Evolutionary conservation across 2,329 filamentous ascomycete species (phyloP).

Genomic region (Diplocarpon mali): DNA sequence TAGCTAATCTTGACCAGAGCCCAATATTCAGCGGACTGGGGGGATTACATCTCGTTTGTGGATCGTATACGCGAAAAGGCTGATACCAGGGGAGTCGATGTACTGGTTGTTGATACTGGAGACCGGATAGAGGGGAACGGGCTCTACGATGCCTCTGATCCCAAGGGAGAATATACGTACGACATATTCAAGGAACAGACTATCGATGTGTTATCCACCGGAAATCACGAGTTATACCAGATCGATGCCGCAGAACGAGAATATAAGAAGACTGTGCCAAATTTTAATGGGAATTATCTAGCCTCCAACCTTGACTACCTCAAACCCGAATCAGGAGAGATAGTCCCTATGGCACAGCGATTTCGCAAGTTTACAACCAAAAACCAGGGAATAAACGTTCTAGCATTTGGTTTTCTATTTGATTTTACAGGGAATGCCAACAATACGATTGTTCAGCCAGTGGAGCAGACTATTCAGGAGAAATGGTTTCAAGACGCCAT

Average conservation of each 20-base stretch:
- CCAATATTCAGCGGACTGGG: constrained; percentile 94
- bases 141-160: constrained; percentile 78
- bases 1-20: constrained; percentile 39
- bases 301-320: constrained; percentile 90
- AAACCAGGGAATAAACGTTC: constrained; percentile 70
- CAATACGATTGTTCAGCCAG: constrained; percentile 74
- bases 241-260: constrained; percentile 67
- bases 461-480: constrained; percentile 70
- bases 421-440: constrained; percentile 86
- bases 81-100: constrained; percentile 66
- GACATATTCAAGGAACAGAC: constrained; percentile 75
- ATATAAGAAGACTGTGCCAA: constrained; percentile 67
- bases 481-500: constrained; percentile 84
- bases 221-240: constrained; percentile 94
- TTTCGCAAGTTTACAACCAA: constrained; percentile 88
- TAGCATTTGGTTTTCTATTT: constrained; percentile 91
- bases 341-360: constrained; percentile 65
- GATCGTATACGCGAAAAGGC: constrained; percentile 69
- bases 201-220: constrained; percentile 75
- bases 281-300: constrained; percentile 70
- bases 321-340: constrained; percentile 57
- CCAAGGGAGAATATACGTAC: constrained; percentile 81
- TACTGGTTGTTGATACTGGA: constrained; percentile 91
- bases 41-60: constrained; percentile 91
- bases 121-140: constrained; percentile 92